Conservation (phyloP, 768 basidiomycete species). For the Psilocybe cyanescens region DNA sequence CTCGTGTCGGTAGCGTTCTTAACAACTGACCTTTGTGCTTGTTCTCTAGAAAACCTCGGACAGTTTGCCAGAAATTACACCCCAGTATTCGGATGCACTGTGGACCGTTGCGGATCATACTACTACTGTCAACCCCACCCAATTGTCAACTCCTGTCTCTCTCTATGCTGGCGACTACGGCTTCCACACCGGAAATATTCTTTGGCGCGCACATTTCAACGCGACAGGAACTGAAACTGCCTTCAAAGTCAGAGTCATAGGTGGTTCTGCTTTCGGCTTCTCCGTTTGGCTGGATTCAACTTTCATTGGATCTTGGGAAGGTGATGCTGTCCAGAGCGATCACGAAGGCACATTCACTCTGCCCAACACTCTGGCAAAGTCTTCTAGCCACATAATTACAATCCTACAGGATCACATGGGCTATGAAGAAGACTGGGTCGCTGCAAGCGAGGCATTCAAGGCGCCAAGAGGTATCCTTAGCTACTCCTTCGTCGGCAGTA, state of each 20-base stretch:
- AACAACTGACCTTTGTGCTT: background rate
- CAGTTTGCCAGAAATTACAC: slow-evolving; percentile 45
- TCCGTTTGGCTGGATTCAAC: slow-evolving; percentile 52
- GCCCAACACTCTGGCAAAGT: slow-evolving; percentile 30
- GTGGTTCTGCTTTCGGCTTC: slow-evolving; percentile 52
- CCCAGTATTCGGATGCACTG: slow-evolving; percentile 40
- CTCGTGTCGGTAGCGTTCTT: too few species aligned
- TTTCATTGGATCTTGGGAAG: slow-evolving; percentile 52
- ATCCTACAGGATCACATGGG: slow-evolving; percentile 62
- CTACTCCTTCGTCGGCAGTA: slow-evolving; percentile 48
- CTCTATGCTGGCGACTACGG: slow-evolving; percentile 55
- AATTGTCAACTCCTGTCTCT: slow-evolving; percentile 40
- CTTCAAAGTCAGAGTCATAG: slow-evolving; percentile 42
- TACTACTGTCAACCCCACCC: slow-evolving; percentile 44
- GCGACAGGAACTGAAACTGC: slow-evolving; percentile 49
- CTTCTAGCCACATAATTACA: slow-evolving; percentile 46
- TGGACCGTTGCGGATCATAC: slow-evolving; percentile 49
- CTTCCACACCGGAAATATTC: slow-evolving; percentile 53
- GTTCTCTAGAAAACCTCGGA: slow-evolving; percentile 40
- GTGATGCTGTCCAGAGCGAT: slow-evolving; percentile 36
- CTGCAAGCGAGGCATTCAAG: slow-evolving; percentile 50
- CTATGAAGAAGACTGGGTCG: slow-evolving; percentile 46
- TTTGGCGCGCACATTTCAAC: slow-evolving; percentile 56
- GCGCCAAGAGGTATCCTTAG: slow-evolving; percentile 49
- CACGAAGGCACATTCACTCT: slow-evolving; percentile 40